Evolutionary conservation across 768 basidiomycete genomes (phyloP).

Genomic region (Phylloporus arenicola): DNA sequence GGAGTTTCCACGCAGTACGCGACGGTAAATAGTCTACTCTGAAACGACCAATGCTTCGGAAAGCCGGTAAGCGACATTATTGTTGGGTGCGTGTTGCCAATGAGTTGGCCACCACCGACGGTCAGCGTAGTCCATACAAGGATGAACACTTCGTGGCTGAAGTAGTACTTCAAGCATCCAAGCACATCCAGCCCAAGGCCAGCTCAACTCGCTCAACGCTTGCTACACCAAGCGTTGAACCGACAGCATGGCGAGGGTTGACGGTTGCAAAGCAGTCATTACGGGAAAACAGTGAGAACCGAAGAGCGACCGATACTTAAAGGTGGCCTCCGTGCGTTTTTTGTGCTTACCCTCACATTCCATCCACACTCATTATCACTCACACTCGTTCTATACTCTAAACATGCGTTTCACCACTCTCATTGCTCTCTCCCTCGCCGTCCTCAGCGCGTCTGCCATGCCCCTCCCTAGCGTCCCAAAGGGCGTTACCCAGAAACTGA

Average conservation of each 20-base stretch:
- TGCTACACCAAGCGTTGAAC: not conserved
- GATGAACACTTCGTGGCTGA: too few species aligned
- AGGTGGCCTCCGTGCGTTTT: not conserved
- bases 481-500: too few species aligned
- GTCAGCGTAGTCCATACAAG: too few species aligned
- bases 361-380: slow-evolving; percentile 1
- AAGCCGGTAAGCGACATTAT: too few species aligned
- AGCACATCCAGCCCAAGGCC: not conserved
- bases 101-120: too few species aligned
- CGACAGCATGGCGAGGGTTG: not conserved
- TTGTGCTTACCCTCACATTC: slow-evolving; percentile 1
- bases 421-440: slow-evolving; percentile 5
- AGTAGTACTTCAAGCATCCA: too few species aligned
- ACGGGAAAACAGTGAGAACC: not conserved
- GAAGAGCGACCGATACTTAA: not conserved
- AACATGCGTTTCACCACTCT: slow-evolving; percentile 10
- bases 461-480: not conserved
- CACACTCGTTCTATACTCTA: not conserved
- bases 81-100: too few species aligned
- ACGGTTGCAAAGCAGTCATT: not conserved
- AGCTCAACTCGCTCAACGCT: not conserved
- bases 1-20: too few species aligned
- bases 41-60: too few species aligned
- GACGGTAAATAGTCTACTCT: too few species aligned
- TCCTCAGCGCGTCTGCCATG: slow-evolving; percentile 4